phyloP scores from a whole-genome alignment of 495 filamentous ascomycete species.

The Penicillium desertorum region DNA sequence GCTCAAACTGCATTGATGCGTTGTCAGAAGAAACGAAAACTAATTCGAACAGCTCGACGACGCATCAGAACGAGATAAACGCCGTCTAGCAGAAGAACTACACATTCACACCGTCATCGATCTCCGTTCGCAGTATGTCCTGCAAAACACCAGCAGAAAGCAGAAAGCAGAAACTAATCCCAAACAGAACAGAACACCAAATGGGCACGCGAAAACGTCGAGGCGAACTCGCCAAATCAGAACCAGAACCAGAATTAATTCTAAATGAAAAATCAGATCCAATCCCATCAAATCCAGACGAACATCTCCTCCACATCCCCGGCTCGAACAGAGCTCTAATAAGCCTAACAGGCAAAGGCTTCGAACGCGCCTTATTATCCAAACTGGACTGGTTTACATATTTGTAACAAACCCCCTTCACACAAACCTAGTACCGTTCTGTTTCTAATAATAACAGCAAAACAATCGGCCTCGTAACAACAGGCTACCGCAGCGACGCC shows the following conservation, averaged over 20 bases:
- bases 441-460: conserved; percentile 40
- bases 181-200: conserved; percentile 65
- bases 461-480: conserved; percentile 56
- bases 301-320: conserved; percentile 55
- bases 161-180: conserved; percentile 7
- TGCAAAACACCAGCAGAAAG: background rate
- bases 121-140: conserved; percentile 65
- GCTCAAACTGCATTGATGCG: background rate
- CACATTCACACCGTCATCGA: conserved; percentile 72
- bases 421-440: too few relatives aligned
- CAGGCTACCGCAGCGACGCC: conserved; percentile 66
- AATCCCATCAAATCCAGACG: conserved; percentile 40
- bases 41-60: conserved; percentile 54
- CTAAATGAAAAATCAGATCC: conserved; percentile 18
- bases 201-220: conserved; percentile 66
- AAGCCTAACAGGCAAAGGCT: conserved; percentile 70
- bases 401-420: conserved; percentile 34
- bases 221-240: conserved; percentile 29
- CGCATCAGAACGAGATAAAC: conserved; percentile 63
- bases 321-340: conserved; percentile 60
- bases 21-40: background rate
- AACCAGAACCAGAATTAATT: background rate
- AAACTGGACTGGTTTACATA: conserved; percentile 68
- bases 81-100: conserved; percentile 58
- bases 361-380: conserved; percentile 65